Evolutionary conservation across 768 basidiomycete genomes (phyloP).

Genomic region (Strobilomyces confusus): DNA sequence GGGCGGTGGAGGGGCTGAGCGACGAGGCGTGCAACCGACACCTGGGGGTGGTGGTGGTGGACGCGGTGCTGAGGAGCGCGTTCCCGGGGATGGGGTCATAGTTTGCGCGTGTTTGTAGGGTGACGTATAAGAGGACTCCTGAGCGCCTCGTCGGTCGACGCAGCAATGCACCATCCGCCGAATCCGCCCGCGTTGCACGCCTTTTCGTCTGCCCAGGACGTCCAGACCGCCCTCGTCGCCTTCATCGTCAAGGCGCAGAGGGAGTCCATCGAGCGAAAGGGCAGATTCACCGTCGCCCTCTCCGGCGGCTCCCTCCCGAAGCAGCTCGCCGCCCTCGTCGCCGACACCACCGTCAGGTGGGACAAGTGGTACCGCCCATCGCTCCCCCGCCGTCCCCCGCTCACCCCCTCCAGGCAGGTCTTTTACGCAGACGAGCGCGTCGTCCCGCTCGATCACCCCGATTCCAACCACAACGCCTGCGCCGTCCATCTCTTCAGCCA

Average conservation of each 20-base stretch:
- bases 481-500: conserved; percentile 70
- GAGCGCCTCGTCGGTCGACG: neutral
- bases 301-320: conserved; percentile 91
- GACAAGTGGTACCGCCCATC: conserved; percentile 71
- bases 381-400: neutral
- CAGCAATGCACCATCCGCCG: conserved; percentile 49
- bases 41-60: conserved; percentile 68
- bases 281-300: conserved; percentile 87
- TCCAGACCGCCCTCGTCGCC: conserved; percentile 65
- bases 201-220: conserved; percentile 52
- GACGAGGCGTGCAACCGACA: conserved; percentile 74
- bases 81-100: conserved; percentile 67
- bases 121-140: conserved; percentile 19
- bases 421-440: conserved; percentile 96
- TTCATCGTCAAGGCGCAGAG: conserved; percentile 87
- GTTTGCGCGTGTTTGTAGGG: conserved; percentile 23
- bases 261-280: conserved; percentile 85
- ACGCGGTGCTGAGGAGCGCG: conserved; percentile 61
- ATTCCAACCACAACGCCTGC: conserved; percentile 88
- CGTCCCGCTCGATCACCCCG: conserved; percentile 88
- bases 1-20: conserved; percentile 57
- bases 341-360: conserved; percentile 72
- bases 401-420: conserved; percentile 67
- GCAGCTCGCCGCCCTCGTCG: conserved; percentile 69
- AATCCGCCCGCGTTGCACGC: conserved; percentile 67